A percentile compares a stretch with the other conserved stretches of the same genome.
Evolutionary conservation across 352 stramenopile species (phyloP).

Genomic region (Pythium aquatile): DNA sequence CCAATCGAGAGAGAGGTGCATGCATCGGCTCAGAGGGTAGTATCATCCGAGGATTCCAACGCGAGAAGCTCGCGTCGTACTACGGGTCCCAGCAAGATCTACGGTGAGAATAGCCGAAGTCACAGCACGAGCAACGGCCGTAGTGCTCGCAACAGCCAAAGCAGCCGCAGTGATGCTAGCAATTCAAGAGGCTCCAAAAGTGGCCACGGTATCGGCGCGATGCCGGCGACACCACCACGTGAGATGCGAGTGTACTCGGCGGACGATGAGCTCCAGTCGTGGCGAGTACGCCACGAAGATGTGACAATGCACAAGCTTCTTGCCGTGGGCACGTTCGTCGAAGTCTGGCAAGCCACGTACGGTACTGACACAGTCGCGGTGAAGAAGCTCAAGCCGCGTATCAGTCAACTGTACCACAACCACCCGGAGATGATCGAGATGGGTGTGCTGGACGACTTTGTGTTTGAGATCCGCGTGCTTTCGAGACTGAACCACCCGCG

Average conservation of each 20-base stretch:
- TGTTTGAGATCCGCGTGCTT: slow-evolving; percentile 51
- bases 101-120: not conserved
- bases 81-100: too few species aligned
- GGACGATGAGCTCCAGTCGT: slow-evolving; percentile 39
- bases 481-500: slow-evolving; percentile 48
- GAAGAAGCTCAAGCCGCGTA: slow-evolving; percentile 36
- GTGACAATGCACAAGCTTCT: slow-evolving; percentile 29
- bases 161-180: not conserved
- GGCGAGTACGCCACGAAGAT: slow-evolving; percentile 37
- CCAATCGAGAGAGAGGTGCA: not conserved
- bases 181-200: not conserved
- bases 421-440: slow-evolving; percentile 28
- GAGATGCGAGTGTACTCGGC: slow-evolving; percentile 27
- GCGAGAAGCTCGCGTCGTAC: too few species aligned
- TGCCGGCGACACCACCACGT: not conserved
- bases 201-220: not conserved
- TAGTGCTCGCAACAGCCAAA: not conserved
- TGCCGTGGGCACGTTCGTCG: slow-evolving; percentile 32
- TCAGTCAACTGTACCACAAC: slow-evolving; percentile 25
- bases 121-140: not conserved
- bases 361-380: slow-evolving; percentile 38
- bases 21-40: not conserved
- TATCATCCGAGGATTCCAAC: not conserved
- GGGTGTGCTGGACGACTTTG: slow-evolving; percentile 38
- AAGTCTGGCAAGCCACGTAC: slow-evolving; percentile 46